These are phyloP conservation scores for Maudiozyma humilis DNA, from an alignment of 1,139 yeast genomes.

Conservation along the genomic window DNA sequence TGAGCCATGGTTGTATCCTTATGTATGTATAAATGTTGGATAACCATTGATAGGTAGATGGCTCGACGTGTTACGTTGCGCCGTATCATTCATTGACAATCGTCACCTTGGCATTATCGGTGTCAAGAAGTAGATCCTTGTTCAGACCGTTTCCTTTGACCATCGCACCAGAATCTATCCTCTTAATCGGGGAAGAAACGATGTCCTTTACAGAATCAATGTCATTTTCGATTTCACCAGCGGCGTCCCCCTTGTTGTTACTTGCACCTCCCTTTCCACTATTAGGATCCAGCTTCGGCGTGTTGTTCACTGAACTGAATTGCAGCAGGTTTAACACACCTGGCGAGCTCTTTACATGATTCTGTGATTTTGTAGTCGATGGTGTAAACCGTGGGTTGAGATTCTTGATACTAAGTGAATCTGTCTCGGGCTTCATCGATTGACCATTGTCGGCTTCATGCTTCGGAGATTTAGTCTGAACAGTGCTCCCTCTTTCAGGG, in stretches of 20 bases:
- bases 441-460: constrained; percentile 4
- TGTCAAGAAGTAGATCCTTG: constrained; percentile 23
- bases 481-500: constrained; percentile 63
- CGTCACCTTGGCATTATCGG: constrained; percentile 28
- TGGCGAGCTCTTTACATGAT: constrained; percentile 39
- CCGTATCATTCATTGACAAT: constrained; percentile 19
- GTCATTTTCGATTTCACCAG: constrained; percentile 5
- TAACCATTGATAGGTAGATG: not conserved
- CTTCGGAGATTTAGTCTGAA: constrained; percentile 21
- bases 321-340: constrained; percentile 76
- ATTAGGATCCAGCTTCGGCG: constrained; percentile 23
- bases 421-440: constrained; percentile 1
- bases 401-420: not conserved
- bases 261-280: constrained; percentile 6
- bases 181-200: constrained; percentile 17
- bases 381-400: constrained; percentile 10
- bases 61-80: not conserved
- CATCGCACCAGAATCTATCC: constrained; percentile 7
- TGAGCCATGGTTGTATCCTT: not conserved
- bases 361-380: constrained; percentile 10
- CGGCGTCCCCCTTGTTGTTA: constrained; percentile 3
- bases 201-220: constrained; percentile 9
- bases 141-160: not conserved
- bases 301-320: constrained; percentile 46
- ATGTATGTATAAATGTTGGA: not conserved